phyloP scores from a whole-genome alignment of 192 early-diverging fungal species.

The Entomortierella parvispora region DNA sequence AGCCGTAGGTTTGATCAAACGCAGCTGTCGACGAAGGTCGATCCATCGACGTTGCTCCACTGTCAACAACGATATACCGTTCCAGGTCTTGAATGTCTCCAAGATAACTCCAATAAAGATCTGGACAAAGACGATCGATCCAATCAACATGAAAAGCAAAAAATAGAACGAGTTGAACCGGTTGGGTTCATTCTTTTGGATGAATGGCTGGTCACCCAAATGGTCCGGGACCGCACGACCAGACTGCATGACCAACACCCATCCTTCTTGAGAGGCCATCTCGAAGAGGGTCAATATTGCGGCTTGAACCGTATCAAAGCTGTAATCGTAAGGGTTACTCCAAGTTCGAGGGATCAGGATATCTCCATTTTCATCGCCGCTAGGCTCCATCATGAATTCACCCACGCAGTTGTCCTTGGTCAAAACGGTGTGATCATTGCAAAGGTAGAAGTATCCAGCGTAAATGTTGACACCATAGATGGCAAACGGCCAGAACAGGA shows the following conservation, averaged over 20 bases:
- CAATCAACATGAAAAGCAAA: constrained; percentile 66
- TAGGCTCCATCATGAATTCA: constrained; percentile 50
- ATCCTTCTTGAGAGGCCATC: constrained; percentile 66
- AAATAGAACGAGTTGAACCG: constrained; percentile 64
- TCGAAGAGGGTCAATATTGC: constrained; percentile 66
- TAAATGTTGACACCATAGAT: constrained; percentile 68
- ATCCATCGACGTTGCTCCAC: constrained; percentile 68
- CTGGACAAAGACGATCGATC: constrained; percentile 65
- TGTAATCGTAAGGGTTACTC: constrained; percentile 69
- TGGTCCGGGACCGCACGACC: constrained; percentile 51
- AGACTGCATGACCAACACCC: constrained; percentile 59
- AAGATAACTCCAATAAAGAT: constrained; percentile 71
- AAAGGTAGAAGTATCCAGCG: constrained; percentile 60
- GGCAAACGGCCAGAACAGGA: constrained; percentile 67
- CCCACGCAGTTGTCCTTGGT: constrained; percentile 46
- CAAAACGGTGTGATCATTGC: constrained; percentile 44
- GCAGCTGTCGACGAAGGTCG: constrained; percentile 64
- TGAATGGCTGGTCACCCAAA: constrained; percentile 45
- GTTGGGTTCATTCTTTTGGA: constrained; percentile 54
- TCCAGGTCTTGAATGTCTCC: constrained; percentile 64
- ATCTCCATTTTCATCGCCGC: constrained; percentile 22
- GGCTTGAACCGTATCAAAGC: constrained; percentile 64
- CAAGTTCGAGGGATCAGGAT: constrained; percentile 60
- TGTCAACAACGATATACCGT: constrained; percentile 63
- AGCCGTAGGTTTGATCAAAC: constrained; percentile 62